phyloP scores from a whole-genome alignment of 148 eudicot species.

The Persicaria tinctoria region DNA sequence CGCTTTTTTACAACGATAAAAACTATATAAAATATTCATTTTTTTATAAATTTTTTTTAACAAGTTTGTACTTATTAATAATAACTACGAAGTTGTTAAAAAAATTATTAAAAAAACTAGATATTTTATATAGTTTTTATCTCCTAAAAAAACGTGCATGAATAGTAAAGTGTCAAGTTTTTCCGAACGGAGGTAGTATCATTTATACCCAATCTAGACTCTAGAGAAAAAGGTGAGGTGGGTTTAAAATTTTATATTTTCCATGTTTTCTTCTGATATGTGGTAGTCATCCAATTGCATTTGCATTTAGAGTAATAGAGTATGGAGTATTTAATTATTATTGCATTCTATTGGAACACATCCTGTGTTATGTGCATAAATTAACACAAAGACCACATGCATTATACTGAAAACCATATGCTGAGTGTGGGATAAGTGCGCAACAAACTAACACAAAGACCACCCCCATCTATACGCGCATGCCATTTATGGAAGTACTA shows the following conservation, averaged over 20 bases:
- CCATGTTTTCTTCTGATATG: neutral
- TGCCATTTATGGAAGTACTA: slow-evolving; percentile 1
- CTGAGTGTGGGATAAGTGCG: neutral
- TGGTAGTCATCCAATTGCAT: neutral
- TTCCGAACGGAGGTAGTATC: no score
- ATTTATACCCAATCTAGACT: neutral
- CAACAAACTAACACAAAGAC: neutral
- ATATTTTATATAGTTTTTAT: no score
- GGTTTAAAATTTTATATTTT: neutral
- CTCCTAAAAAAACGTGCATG: no score
- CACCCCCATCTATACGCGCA: slow-evolving; percentile 1
- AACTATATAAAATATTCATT: no score
- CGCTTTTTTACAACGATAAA: no score
- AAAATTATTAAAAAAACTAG: no score
- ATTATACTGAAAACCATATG: neutral
- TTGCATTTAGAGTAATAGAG: neutral
- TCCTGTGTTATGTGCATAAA: slow-evolving; percentile 5
- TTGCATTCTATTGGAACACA: neutral
- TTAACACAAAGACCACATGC: neutral
- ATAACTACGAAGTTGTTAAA: no score
- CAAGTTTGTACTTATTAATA: no score
- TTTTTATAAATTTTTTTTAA: no score
- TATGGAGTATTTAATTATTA: neutral
- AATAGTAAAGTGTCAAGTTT: no score
- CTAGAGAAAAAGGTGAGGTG: neutral